phyloP scores from a whole-genome alignment of 306 rosid species.

The Echinosophora koreensis region DNA sequence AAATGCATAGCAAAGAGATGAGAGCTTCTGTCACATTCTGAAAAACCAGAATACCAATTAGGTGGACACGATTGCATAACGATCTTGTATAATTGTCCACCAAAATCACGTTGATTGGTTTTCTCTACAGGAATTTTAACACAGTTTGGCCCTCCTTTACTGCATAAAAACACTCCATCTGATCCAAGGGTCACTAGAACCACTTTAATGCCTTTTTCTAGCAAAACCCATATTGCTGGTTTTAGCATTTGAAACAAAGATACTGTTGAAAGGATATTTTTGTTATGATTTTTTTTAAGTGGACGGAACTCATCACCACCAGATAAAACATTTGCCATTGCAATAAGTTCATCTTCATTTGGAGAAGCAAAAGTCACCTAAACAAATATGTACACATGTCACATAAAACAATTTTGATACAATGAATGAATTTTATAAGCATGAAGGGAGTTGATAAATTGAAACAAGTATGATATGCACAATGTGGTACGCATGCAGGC shows the following conservation, averaged over 20 bases:
- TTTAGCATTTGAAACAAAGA: conserved; percentile 71
- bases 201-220: conserved; percentile 78
- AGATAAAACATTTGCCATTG: conserved; percentile 84
- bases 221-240: conserved; percentile 78
- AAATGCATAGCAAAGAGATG: conserved; percentile 75
- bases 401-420: conserved; percentile 23
- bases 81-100: conserved; percentile 52
- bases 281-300: conserved; percentile 49
- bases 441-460: conserved; percentile 7
- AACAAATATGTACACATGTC: conserved; percentile 36
- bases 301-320: conserved; percentile 58
- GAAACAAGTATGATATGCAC: conserved; percentile 26
- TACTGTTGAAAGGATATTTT: conserved; percentile 48
- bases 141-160: conserved; percentile 64
- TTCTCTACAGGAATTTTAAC: conserved; percentile 47
- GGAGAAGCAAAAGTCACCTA: conserved; percentile 84
- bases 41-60: conserved; percentile 42
- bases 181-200: conserved; percentile 80
- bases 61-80: conserved; percentile 64
- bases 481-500: conserved; percentile 19
- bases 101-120: conserved; percentile 40
- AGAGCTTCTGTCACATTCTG: conserved; percentile 56
- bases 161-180: conserved; percentile 76
- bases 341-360: conserved; percentile 84
- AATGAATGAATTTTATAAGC: conserved; percentile 13